A percentile compares a stretch with the other conserved stretches of the same genome.
Conservation (phyloP, 805 yeast genomes). For the Lipomyces kockii region DNA sequence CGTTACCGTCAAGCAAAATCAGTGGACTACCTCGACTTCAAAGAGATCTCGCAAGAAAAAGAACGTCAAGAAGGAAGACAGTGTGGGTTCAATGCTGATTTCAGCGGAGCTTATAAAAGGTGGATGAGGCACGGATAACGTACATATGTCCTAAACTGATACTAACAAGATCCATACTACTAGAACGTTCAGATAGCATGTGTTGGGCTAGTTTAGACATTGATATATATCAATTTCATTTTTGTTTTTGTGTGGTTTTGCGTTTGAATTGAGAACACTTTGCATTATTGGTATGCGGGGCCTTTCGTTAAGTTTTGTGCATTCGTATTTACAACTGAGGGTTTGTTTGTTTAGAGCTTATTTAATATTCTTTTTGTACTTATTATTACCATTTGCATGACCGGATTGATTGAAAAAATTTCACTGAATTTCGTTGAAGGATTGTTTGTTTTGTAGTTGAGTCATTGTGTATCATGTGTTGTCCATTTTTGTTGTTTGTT, state of each 20-base stretch:
- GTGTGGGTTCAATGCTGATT: neutral
- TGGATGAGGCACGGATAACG: slow-evolving; percentile 8
- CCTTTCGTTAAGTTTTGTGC: neutral
- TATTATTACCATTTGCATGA: neutral
- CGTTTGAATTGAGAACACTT: neutral
- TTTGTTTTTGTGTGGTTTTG: slow-evolving; percentile 4
- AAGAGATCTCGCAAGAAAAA: slow-evolving; percentile 26
- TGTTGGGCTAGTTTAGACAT: slow-evolving; percentile 3
- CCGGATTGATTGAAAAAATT: neutral
- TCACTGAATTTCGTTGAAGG: neutral
- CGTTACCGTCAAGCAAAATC: slow-evolving; percentile 8
- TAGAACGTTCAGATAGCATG: neutral
- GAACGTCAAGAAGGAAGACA: slow-evolving; percentile 17
- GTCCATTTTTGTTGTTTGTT: slow-evolving; percentile 8
- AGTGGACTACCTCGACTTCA: slow-evolving; percentile 33
- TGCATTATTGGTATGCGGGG: slow-evolving; percentile 9
- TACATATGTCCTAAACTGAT: neutral
- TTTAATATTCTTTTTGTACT: slow-evolving; percentile 2
- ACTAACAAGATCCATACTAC: neutral
- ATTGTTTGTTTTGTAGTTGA: neutral
- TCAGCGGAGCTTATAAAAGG: slow-evolving; percentile 20
- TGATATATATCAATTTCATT: neutral
- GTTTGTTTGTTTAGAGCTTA: slow-evolving; percentile 1
- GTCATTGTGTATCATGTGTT: slow-evolving; percentile 1
- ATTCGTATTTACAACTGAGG: slow-evolving; percentile 2